These are phyloP conservation scores for Diutina ranongensis DNA, from an alignment of 1,139 yeast genomes.

Conservation along the genomic window DNA sequence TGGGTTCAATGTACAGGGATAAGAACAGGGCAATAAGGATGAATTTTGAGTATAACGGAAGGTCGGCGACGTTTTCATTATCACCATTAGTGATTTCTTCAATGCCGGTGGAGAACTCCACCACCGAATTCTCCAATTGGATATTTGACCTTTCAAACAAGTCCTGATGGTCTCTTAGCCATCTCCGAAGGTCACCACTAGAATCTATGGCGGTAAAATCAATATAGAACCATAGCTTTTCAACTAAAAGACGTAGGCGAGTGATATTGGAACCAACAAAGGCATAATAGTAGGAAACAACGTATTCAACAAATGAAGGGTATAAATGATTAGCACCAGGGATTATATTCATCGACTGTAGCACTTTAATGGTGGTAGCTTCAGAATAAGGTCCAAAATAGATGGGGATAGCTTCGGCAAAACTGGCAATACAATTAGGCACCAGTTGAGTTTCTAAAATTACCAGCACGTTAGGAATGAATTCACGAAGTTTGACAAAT, in stretches of 20 bases:
- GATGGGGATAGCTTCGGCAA: not conserved
- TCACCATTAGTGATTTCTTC: not conserved
- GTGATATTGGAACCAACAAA: not conserved
- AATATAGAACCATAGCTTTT: not conserved
- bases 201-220: not conserved
- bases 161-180: not conserved
- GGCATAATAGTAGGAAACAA: not conserved
- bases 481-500: not conserved
- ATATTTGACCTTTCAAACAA: not conserved
- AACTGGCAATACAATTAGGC: not conserved
- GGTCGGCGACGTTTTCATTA: slow-evolving; percentile 14
- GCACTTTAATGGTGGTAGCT: not conserved
- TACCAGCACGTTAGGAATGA: not conserved
- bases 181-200: not conserved
- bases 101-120: not conserved
- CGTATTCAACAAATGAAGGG: not conserved
- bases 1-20: slow-evolving; percentile 56
- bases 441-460: not conserved
- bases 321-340: not conserved
- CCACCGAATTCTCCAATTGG: not conserved
- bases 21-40: slow-evolving; percentile 57
- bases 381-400: not conserved
- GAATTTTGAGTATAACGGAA: slow-evolving; percentile 48
- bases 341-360: not conserved
- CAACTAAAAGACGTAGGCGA: not conserved